A percentile compares a stretch with the other conserved stretches of the same genome.
Evolutionary conservation across 2,329 filamentous ascomycete genomes (phyloP).

Genomic region (Alternaria triticimaculans): DNA sequence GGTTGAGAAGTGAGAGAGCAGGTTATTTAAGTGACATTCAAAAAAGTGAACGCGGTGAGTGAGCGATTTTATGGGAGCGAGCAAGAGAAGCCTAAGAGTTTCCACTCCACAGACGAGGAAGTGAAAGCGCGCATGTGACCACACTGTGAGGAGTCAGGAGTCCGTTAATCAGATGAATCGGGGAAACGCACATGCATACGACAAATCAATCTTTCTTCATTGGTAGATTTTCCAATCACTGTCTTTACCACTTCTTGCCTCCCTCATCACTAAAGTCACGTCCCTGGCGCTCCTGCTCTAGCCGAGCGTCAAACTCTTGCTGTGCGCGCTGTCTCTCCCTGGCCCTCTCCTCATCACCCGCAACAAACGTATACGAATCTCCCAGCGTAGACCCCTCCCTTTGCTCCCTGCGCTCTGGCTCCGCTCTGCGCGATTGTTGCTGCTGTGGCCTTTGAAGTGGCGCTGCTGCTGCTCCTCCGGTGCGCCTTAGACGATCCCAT

Average conservation of each 20-base stretch:
- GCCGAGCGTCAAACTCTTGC: conserved; percentile 57
- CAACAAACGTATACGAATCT: conserved; percentile 56
- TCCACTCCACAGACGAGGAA: neutral
- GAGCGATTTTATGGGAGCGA: neutral
- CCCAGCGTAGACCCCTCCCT: conserved; percentile 43
- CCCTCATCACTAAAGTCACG: conserved; percentile 48
- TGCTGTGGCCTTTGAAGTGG: conserved; percentile 19
- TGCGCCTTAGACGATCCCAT: conserved; percentile 54
- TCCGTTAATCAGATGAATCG: neutral
- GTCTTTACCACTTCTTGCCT: conserved; percentile 38
- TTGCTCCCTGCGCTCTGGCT: conserved; percentile 31
- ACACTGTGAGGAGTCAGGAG: neutral
- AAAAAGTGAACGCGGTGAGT: neutral
- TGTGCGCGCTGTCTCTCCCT: conserved; percentile 55
- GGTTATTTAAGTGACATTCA: neutral
- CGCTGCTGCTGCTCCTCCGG: conserved; percentile 27
- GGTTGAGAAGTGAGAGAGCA: neutral
- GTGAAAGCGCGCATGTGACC: neutral
- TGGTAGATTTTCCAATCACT: neutral
- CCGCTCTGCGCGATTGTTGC: conserved; percentile 20
- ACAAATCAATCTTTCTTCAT: neutral
- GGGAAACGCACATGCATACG: neutral
- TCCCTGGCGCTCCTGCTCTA: conserved; percentile 58
- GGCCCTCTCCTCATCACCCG: conserved; percentile 52
- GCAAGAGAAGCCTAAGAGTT: neutral